Conservation (phyloP, 768 basidiomycete species). For the Tremella fuciformis region DNA sequence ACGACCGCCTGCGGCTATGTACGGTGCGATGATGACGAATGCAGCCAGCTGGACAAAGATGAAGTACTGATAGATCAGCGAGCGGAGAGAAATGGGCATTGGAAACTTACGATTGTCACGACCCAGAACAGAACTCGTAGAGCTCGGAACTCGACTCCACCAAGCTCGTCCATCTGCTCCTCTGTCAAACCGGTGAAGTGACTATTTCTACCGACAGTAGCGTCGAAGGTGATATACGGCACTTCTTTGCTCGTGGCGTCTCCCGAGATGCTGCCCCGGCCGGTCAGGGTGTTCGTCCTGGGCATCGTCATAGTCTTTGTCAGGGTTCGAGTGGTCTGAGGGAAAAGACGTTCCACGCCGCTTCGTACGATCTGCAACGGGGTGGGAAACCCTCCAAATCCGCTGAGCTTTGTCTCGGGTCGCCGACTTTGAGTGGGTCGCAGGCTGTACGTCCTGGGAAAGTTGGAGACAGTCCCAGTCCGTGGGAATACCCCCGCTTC, state of each 20-base stretch:
- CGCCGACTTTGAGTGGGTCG: constrained; percentile 29
- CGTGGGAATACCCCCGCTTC: constrained; percentile 26
- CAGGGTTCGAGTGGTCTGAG: constrained; percentile 61
- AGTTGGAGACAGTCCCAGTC: constrained; percentile 29
- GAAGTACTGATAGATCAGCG: constrained; percentile 66
- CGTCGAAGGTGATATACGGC: constrained; percentile 81
- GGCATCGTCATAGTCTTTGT: constrained; percentile 74
- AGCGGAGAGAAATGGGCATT: constrained; percentile 7
- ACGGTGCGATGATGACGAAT: constrained; percentile 76
- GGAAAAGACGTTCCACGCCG: constrained; percentile 63
- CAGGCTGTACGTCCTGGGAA: constrained; percentile 45
- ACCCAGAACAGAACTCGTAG: constrained; percentile 78
- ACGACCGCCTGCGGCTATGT: constrained; percentile 60
- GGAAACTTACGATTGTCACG: constrained; percentile 64
- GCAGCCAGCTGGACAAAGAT: constrained; percentile 65
- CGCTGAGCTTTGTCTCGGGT: constrained; percentile 34
- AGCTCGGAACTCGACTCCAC: constrained; percentile 88
- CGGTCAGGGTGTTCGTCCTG: constrained; percentile 55
- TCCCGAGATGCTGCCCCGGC: constrained; percentile 52
- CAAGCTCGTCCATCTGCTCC: constrained; percentile 85
- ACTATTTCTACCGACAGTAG: constrained; percentile 76
- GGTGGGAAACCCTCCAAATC: constrained; percentile 53
- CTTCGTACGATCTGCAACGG: constrained; percentile 53
- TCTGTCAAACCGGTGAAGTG: constrained; percentile 60
- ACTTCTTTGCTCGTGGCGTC: constrained; percentile 56